Evolutionary conservation across 2,329 filamentous ascomycete genomes (phyloP), one percentile per base, ranked within the genome.

Genomic region (Colletotrichum nymphaeae): DNA sequence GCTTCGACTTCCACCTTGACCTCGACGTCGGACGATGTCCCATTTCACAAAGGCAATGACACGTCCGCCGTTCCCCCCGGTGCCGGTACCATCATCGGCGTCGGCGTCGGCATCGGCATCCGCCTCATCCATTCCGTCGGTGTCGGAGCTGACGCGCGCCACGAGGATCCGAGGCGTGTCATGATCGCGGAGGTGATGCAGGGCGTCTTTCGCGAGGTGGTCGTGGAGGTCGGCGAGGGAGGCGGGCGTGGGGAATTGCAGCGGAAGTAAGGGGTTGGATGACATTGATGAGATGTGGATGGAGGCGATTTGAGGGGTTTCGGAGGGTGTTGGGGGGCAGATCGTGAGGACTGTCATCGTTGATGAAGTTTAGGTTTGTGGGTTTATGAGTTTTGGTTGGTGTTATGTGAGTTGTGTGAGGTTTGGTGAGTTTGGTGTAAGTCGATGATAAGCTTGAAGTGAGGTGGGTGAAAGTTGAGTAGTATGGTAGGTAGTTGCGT

Each of bases 221-320:
- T 62, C 69, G 49, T 75, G 77, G 24, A 84, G 78, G 7, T 78
- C 79, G 9, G 63, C 68, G 35, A 80, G 76, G 58, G 79, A 79
- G 19, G 79, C 76, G 7, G 75, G 63, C 7, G 78, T 81, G 16
- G 84, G 83, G 66, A 85, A 85, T 73, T 86, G 82, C 1, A 81
- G 81, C 67, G 84, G 82, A 57, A 84, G 81, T 28, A 85, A 73
- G 14, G 80, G 73, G 75, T 86, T 84, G 49, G 76, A 72, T 58
- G 82, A 78, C 84, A 85, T 86, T 58, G 84, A 82, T 9, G 76
- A 74, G 19, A 85, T 74, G 73, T 85, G 84, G 65, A 84, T 80
- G 37, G 76, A 76, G 24, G 78, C 79, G 58, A 79, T 78, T 53
- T 77, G 75, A 16, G 69, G 56, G 42, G 77, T 75, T 42, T 78